These are phyloP conservation scores for Esteya vermicola DNA, from an alignment of 2,329 filamentous ascomycete genomes.

Conservation along the genomic window DNA sequence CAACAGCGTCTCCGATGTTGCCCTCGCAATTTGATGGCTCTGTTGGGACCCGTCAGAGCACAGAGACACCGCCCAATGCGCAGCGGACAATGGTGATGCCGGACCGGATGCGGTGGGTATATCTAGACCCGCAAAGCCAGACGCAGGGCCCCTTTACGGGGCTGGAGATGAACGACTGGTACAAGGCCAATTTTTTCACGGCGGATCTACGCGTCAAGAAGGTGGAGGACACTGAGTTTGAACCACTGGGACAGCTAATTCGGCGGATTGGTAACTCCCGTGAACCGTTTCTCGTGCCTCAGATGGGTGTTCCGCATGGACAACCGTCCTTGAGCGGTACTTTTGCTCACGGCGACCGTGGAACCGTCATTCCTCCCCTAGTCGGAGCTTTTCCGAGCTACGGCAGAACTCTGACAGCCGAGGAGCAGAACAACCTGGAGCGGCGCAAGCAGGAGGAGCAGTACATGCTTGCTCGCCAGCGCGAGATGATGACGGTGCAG, in stretches of 20 bases:
- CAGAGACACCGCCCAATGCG: slow-evolving; percentile 35
- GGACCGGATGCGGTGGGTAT: slow-evolving; percentile 97
- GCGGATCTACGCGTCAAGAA: slow-evolving; percentile 91
- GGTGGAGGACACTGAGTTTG: slow-evolving; percentile 83
- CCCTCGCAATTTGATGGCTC: slow-evolving; percentile 10
- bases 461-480: slow-evolving; percentile 88
- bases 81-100: slow-evolving; percentile 97
- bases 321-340: slow-evolving; percentile 40
- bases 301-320: slow-evolving; percentile 89
- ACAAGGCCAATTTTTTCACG: slow-evolving; percentile 96
- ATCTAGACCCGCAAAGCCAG: slow-evolving; percentile 84
- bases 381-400: slow-evolving; percentile 92
- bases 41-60: slow-evolving; percentile 27
- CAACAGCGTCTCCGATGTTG: slow-evolving; percentile 5
- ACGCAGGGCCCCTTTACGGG: slow-evolving; percentile 92
- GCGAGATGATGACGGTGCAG: slow-evolving; percentile 72
- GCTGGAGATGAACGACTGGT: slow-evolving; percentile 99
- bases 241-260: slow-evolving; percentile 88
- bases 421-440: slow-evolving; percentile 95
- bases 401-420: slow-evolving; percentile 86
- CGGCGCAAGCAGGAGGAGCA: slow-evolving; percentile 96
- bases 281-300: slow-evolving; percentile 92
- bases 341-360: slow-evolving; percentile 34
- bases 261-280: slow-evolving; percentile 92
- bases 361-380: slow-evolving; percentile 70